Base-by-base conservation (phyloP, 345 rosid species). In the Aquilaria malaccensis region DNA sequence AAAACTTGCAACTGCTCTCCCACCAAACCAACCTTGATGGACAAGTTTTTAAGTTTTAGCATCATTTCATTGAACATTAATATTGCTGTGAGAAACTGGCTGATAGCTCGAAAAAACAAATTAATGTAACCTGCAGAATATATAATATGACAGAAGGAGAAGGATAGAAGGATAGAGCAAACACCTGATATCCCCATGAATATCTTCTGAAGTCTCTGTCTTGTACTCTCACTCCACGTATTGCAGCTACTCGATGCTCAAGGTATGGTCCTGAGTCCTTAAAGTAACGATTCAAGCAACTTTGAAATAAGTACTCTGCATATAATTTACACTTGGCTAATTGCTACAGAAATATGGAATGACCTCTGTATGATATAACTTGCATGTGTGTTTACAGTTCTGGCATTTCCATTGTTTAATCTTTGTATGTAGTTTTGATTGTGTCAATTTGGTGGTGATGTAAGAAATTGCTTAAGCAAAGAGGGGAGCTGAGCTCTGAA, bases 171-270 rank as follows among this genome's bases (percentile, higher is more conserved):
- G 13, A 22, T 22, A 31, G 13, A 60, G 56, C 12, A n/a, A 31
- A 56, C 60, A 82, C 91, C 88, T 85, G 83, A 61, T 81, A 83
- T 30, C 91, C 91, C 86, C 84, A 83, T 49, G 65, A 13, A 58
- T 77, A 58, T 54, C 75, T 67, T 1, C 69, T 68, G 67, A 72
- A 68, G 52, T 70, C 55, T 43, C 33, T 66, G 64, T 59, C 33
- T 49, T 71, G 60, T 57, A 83, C 72, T 10, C n/a, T 61, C 49
- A 76, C 77, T 10, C 64, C 69, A 1, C 54, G 67, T 45, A 76
- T 13, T 45, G 88, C 92, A 2, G 77, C 67, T 41, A 68, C 72
- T 46, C 29, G 76, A 15, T 53, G 71, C 70, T 83, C 86, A 6
- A 83, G 76, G 70, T 62, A 57, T 60, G 83, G 81, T 68, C 92